A percentile compares a stretch with the other conserved stretches of the same genome.
Conservation (phyloP, 2,329 filamentous ascomycete species). For the Penicillium hordei region DNA sequence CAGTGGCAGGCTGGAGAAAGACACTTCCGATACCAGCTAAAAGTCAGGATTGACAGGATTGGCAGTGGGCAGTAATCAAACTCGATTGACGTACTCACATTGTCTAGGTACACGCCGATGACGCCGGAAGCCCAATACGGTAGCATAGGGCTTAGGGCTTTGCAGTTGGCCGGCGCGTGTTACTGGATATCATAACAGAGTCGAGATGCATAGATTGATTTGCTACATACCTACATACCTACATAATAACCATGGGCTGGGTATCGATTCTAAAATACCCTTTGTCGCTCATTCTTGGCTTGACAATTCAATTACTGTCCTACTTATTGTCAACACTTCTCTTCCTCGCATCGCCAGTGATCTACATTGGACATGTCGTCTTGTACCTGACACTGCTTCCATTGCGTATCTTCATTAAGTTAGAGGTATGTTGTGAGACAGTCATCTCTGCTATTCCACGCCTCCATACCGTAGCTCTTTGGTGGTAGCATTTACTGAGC, state of each 20-base stretch:
- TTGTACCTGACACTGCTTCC: constrained; percentile 49
- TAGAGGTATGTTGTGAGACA: constrained; percentile 51
- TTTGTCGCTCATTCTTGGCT: constrained; percentile 8
- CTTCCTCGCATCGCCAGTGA: constrained; percentile 49
- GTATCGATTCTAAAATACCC: not conserved
- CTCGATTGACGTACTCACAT: constrained; percentile 8
- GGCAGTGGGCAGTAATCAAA: constrained; percentile 11
- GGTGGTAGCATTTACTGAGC: not conserved
- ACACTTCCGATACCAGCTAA: constrained; percentile 13
- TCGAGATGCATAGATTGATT: not conserved
- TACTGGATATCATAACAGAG: constrained; percentile 9
- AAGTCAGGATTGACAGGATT: constrained; percentile 13
- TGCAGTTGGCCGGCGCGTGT: constrained; percentile 2
- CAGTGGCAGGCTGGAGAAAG: constrained; percentile 25
- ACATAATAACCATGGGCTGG: constrained; percentile 4
- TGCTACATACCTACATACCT: not conserved
- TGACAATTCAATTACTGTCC: constrained; percentile 17
- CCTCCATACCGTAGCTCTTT: not conserved
- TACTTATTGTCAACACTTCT: constrained; percentile 33
- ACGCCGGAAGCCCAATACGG: constrained; percentile 21
- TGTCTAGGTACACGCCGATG: constrained; percentile 18
- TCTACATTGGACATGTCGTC: constrained; percentile 48
- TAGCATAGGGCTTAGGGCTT: constrained; percentile 26
- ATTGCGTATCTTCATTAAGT: constrained; percentile 51
- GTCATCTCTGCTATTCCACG: not conserved